These are phyloP conservation scores for Xanthoceras sorbifolium DNA, from an alignment of 345 rosid genomes.

Conservation along the genomic window DNA sequence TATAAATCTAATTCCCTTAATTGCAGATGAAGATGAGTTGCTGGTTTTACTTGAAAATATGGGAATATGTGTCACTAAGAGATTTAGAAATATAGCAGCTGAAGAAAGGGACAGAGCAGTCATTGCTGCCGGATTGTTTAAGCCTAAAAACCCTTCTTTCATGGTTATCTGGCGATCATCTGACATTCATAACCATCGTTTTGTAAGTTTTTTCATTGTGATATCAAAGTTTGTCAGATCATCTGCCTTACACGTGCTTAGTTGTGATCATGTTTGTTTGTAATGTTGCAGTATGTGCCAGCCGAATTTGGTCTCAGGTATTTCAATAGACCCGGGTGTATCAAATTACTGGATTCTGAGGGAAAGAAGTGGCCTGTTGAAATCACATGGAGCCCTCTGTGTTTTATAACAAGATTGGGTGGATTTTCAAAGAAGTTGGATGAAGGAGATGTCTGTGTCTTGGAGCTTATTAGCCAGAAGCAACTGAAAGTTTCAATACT, in stretches of 20 bases:
- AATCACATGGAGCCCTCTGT: neutral
- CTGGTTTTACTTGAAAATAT: neutral
- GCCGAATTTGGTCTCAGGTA: neutral
- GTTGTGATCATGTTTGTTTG: neutral
- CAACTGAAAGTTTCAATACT: no score
- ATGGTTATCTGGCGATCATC: constrained; percentile 28
- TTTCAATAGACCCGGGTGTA: no score
- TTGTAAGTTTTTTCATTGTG: neutral
- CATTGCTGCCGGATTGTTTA: constrained; percentile 31
- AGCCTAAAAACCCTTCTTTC: constrained; percentile 43
- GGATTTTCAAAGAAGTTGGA: neutral
- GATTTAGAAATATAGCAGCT: neutral
- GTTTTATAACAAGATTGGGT: neutral
- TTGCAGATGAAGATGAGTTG: neutral
- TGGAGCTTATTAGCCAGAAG: no score
- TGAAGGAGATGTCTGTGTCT: no score
- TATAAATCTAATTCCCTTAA: neutral
- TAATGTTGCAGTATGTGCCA: constrained; percentile 31
- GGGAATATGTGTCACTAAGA: constrained; percentile 22
- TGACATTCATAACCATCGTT: no score
- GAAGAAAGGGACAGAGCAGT: constrained; percentile 38
- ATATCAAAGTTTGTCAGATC: neutral
- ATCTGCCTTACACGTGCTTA: neutral
- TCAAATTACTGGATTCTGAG: neutral
- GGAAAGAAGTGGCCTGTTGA: neutral